These are phyloP conservation scores for Lolium multiflorum DNA, from an alignment of 176 grass and related monocot species.

Conservation along the genomic window DNA sequence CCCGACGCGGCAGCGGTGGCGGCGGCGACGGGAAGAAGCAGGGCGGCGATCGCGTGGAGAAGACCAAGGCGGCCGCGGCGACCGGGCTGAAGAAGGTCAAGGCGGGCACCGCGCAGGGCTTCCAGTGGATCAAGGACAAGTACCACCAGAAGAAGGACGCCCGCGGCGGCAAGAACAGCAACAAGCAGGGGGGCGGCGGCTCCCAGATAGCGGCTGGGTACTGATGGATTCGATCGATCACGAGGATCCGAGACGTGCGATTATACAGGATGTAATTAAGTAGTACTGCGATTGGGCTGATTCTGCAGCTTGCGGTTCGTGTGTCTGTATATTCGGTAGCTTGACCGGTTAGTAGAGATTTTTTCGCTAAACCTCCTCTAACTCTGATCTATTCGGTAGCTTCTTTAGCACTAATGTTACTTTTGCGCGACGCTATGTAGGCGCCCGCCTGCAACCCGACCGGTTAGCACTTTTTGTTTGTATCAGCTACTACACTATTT, in stretches of 20 bases:
- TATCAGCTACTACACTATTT: too few species aligned
- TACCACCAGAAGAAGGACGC: conserved; percentile 52
- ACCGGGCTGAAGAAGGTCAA: conserved; percentile 82
- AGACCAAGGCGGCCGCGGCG: conserved; percentile 63
- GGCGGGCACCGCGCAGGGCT: conserved; percentile 61
- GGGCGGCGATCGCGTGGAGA: conserved; percentile 43
- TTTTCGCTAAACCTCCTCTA: too few species aligned
- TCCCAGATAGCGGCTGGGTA: conserved; percentile 32
- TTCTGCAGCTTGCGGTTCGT: too few species aligned
- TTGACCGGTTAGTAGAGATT: too few species aligned
- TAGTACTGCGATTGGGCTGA: too few species aligned
- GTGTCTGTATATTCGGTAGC: too few species aligned
- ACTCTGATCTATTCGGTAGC: too few species aligned
- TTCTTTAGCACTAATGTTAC: too few species aligned
- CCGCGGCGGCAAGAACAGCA: conserved; percentile 1
- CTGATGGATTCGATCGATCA: neutral
- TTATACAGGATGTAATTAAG: too few species aligned
- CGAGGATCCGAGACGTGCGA: neutral
- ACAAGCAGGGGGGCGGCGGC: conserved; percentile 29
- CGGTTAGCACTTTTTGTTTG: too few species aligned
- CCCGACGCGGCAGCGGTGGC: neutral
- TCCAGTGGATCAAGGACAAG: conserved; percentile 93
- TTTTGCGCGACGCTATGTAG: too few species aligned
- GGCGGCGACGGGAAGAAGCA: neutral
- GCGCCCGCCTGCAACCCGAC: too few species aligned